Percentiles rank a stretch among this genome's conserved stretches.
Conservation (phyloP, 108 stramenopile genomes). For the Discostella pseudostelligera region DNA sequence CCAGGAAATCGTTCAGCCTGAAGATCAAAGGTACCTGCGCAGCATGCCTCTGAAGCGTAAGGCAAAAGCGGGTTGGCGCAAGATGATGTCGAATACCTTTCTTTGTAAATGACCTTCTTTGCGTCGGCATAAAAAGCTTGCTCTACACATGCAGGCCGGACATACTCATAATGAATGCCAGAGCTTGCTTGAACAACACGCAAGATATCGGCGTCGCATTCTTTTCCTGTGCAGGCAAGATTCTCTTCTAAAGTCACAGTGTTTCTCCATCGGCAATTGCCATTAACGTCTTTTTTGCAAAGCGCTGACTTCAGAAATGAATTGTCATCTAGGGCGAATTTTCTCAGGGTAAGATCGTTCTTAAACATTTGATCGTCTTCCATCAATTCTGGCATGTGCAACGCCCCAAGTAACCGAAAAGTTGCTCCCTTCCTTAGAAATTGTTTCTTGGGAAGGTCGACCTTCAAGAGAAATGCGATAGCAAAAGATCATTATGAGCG, state of each 20-base stretch:
- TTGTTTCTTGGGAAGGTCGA: slow-evolving; percentile 38
- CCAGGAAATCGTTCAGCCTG: slow-evolving; percentile 16
- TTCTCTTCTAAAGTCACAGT: slow-evolving; percentile 44
- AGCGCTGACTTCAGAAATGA: slow-evolving; percentile 47
- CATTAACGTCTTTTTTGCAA: slow-evolving; percentile 32
- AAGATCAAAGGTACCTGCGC: slow-evolving; percentile 17
- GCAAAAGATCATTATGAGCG: slow-evolving; percentile 4
- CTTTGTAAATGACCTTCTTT: slow-evolving; percentile 41
- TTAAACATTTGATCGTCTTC: slow-evolving; percentile 33
- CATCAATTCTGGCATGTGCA: slow-evolving; percentile 40
- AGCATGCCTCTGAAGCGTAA: slow-evolving; percentile 37
- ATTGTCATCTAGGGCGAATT: slow-evolving; percentile 17
- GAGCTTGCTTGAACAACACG: slow-evolving; percentile 53
- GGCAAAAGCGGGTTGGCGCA: slow-evolving; percentile 42
- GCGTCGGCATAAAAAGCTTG: slow-evolving; percentile 58
- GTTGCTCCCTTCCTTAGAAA: slow-evolving; percentile 56
- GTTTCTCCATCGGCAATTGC: slow-evolving; percentile 33
- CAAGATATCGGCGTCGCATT: slow-evolving; percentile 59
- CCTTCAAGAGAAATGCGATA: not conserved
- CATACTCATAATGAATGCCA: slow-evolving; percentile 63
- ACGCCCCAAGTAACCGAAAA: slow-evolving; percentile 53
- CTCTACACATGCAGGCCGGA: slow-evolving; percentile 59
- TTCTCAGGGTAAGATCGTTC: slow-evolving; percentile 31
- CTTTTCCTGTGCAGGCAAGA: slow-evolving; percentile 47
- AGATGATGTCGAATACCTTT: slow-evolving; percentile 25